Conservation (phyloP, 495 filamentous ascomycete species). For the Penicillium maclennaniae region DNA sequence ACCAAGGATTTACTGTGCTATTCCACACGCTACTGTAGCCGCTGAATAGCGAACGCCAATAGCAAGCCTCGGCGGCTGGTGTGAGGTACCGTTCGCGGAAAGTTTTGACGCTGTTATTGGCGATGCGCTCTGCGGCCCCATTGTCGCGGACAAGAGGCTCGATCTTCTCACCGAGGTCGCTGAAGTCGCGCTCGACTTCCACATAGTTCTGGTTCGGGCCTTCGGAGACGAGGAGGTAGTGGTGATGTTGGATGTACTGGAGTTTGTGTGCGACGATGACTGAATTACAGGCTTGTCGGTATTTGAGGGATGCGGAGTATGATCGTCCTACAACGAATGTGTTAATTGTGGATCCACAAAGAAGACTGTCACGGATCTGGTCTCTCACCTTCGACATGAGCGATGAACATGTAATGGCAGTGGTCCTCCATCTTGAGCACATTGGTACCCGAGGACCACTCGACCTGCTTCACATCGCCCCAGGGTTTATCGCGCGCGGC, state of each 20-base stretch:
- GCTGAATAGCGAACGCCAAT: conserved; percentile 52
- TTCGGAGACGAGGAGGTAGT: conserved; percentile 35
- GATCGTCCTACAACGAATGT: conserved; percentile 29
- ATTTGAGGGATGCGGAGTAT: conserved; percentile 56
- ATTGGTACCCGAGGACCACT: conserved; percentile 41
- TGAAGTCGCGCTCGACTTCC: conserved; percentile 55
- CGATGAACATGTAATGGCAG: conserved; percentile 56
- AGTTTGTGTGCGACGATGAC: conserved; percentile 52
- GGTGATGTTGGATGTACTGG: conserved; percentile 45
- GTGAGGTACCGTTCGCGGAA: conserved; percentile 59
- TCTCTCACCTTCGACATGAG: conserved; percentile 53
- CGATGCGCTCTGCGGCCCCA: conserved; percentile 47
- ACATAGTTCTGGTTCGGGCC: conserved; percentile 61
- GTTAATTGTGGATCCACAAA: not conserved
- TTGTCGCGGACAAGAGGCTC: conserved; percentile 42
- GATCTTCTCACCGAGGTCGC: conserved; percentile 52
- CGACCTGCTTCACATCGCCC: conserved; percentile 53
- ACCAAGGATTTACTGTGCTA: conserved; percentile 24
- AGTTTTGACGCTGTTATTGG: conserved; percentile 49
- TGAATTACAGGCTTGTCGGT: conserved; percentile 57
- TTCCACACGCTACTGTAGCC: conserved; percentile 46
- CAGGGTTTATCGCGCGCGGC: conserved; percentile 46
- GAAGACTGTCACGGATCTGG: not conserved
- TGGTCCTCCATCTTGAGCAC: conserved; percentile 51
- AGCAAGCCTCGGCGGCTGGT: conserved; percentile 55